Evolutionary conservation across 495 filamentous ascomycete species (phyloP), one percentile per base, ranked within the genome.

Genomic region (Echria macrotheca): DNA sequence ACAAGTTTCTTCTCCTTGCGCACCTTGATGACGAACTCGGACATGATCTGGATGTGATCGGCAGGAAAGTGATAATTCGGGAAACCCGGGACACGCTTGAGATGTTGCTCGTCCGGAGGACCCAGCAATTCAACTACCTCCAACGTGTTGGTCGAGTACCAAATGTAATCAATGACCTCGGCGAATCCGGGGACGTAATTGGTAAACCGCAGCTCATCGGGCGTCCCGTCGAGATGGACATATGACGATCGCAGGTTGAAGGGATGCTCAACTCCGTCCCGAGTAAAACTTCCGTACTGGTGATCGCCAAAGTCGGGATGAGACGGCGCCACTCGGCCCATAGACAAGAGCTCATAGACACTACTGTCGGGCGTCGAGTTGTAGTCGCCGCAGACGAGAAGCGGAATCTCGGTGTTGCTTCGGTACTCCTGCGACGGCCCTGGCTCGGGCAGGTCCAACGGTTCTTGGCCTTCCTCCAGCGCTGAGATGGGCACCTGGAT

Each of bases 1-100:
- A 61, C 54, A 58, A 74, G 71, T 71, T 91, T 90, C 64, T 82
- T 85, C 63, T 93, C 86, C 72, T 94, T 96, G 43, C 79, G 69
- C 19, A 78, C 77, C 70, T 96, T 96, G 69, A 97, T 83, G 48
- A 83, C 77, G 68, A 96, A 96, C 69, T 97, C 89, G 47, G 87
- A 85, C 70, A 89, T 80, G 57, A 98, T 80, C 67, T 90, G 86
- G 57, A 98, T 79, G 69, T 98, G 93, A 67, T 98, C 93, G 65
- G 89, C 93, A 1, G 94, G 94, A 71, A 96, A 96, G 69, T 97
- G 93, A 63, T 86, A 91, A 58, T 97, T 95, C 9, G 93, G 93
- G 68, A 97, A 98, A 0, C 93, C 93, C 3, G 93, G 93, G 4
- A 96, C 89, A 37, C 83, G 77, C 56, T 85, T 83, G 48, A 98